Evolutionary conservation across 306 rosid genomes (phyloP).

Genomic region (Rosa lucieae): DNA sequence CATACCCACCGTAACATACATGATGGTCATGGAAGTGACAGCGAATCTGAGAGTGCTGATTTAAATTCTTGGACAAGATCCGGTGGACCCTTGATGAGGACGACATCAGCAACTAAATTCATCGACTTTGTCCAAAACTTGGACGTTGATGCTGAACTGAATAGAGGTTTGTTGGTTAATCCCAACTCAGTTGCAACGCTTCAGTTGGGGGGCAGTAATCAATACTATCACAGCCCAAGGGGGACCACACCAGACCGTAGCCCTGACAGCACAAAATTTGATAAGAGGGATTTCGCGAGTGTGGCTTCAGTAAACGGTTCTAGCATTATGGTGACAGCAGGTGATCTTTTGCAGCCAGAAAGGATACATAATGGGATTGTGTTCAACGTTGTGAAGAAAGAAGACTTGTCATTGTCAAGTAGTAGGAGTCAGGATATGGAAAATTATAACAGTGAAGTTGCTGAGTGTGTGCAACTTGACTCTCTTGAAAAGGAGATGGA

Average conservation of each 20-base stretch:
- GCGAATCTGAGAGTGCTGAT: slow-evolving; percentile 67
- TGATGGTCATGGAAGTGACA: slow-evolving; percentile 85
- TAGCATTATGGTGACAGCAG: slow-evolving; percentile 65
- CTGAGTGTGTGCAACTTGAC: slow-evolving; percentile 69
- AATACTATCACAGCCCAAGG: slow-evolving; percentile 50
- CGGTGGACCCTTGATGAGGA: slow-evolving; percentile 96
- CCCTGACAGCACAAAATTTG: slow-evolving; percentile 49
- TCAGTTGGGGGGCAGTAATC: slow-evolving; percentile 35
- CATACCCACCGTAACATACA: slow-evolving; percentile 43
- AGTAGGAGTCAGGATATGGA: slow-evolving; percentile 56
- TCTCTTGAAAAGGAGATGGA: slow-evolving; percentile 66
- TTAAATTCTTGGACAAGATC: slow-evolving; percentile 77
- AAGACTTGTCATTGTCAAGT: slow-evolving; percentile 49
- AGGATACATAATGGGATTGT: slow-evolving; percentile 76
- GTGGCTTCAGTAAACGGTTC: slow-evolving; percentile 45
- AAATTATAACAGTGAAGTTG: slow-evolving; percentile 52
- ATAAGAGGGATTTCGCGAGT: slow-evolving; percentile 47
- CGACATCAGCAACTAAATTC: slow-evolving; percentile 76
- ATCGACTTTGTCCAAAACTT: slow-evolving; percentile 75
- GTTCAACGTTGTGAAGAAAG: slow-evolving; percentile 86
- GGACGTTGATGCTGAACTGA: slow-evolving; percentile 59
- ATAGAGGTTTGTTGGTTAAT: slow-evolving; percentile 40
- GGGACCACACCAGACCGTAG: slow-evolving; percentile 52
- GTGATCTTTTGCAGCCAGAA: slow-evolving; percentile 94
- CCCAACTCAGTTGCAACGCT: slow-evolving; percentile 34